Evolutionary conservation across 1,284 basidiomycete genomes (phyloP), one percentile per base, ranked within the genome.

Genomic region (Vanrija sp.): DNA sequence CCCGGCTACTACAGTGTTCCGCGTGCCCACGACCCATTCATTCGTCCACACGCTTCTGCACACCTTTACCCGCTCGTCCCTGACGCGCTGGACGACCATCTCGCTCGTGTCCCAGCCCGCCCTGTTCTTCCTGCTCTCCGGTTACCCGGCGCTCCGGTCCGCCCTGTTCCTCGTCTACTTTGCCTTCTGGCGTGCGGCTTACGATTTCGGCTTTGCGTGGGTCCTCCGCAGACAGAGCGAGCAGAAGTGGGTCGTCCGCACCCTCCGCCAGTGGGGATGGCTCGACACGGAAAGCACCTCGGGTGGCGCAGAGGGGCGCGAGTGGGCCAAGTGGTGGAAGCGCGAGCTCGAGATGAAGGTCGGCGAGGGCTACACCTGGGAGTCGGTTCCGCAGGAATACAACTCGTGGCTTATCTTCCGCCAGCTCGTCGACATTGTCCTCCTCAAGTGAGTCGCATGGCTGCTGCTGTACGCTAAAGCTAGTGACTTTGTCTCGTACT

Each of bases 401-500:
- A 78, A 77, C 61, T 68, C 75, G 46, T 78, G 77, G 77, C 67
- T 78, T 61, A 75, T 78, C 60, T 78, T 78, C 60, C 68, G 77
- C 29, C 77, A 66, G 86, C 80, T 87, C 18, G 95, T 98, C 29
- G 95, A 98, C 73, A 85, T 97, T 43, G 97, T 98, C 66, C 82
- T 98, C 38, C 83, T 98, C 65, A 98, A 98, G 89, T 92, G 61
- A 57, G 84, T 82, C 12, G 8, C 5, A 23, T 23, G 21, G 21
- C 28, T 19, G 26, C 15, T 7, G 14, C 16, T 34, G 18, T 25
- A 14, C 18, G 43, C 56, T 62, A 39, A 55, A 38, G 39, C 34
- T 18, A 93, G 90, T 75, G 93, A 97, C 74, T 98, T 98, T 73
- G 74, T 95, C 56, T 87, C 95, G 1, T 98, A 98, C 74, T 90